phyloP scores from a whole-genome alignment of 257 asterid species.

The Phtheirospermum japonicum region DNA sequence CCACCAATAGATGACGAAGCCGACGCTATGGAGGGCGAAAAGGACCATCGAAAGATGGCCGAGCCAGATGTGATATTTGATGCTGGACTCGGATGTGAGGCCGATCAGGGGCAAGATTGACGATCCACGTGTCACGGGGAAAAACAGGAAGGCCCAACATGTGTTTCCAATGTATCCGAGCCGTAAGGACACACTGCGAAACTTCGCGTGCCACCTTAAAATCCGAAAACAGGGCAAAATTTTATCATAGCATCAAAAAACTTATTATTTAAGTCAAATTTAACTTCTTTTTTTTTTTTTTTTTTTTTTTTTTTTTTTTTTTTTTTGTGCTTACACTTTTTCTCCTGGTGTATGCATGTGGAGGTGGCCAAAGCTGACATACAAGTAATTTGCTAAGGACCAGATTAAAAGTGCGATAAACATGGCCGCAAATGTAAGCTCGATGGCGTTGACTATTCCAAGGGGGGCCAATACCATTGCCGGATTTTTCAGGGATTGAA shows the following conservation, averaged over 20 bases:
- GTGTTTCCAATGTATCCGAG: slow-evolving; percentile 54
- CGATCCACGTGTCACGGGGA: slow-evolving; percentile 64
- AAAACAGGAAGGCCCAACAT: slow-evolving; percentile 56
- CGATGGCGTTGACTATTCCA: slow-evolving; percentile 45
- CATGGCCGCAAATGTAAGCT: slow-evolving; percentile 48
- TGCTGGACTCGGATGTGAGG: slow-evolving; percentile 67
- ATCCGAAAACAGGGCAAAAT: neutral
- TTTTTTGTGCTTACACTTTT: slow-evolving; percentile 35
- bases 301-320: neutral
- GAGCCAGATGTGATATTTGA: slow-evolving; percentile 74
- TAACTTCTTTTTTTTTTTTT: too few species aligned
- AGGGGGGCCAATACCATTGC: slow-evolving; percentile 46
- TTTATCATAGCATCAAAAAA: neutral
- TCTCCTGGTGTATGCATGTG: slow-evolving; percentile 44
- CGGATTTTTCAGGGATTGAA: slow-evolving; percentile 36
- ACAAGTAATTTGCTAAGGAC: slow-evolving; percentile 48
- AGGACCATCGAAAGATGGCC: slow-evolving; percentile 49
- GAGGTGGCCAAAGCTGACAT: slow-evolving; percentile 40
- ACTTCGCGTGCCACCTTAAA: slow-evolving; percentile 53
- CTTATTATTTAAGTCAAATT: neutral
- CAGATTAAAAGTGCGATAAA: slow-evolving; percentile 50
- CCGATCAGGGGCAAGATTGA: slow-evolving; percentile 58
- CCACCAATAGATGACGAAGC: slow-evolving; percentile 60
- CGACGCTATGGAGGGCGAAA: slow-evolving; percentile 53
- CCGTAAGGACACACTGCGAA: slow-evolving; percentile 46